Evolutionary conservation across 2,329 filamentous ascomycete species (phyloP), one percentile per base, ranked within the genome.

Genomic region (Pestalotiopsis sp.): DNA sequence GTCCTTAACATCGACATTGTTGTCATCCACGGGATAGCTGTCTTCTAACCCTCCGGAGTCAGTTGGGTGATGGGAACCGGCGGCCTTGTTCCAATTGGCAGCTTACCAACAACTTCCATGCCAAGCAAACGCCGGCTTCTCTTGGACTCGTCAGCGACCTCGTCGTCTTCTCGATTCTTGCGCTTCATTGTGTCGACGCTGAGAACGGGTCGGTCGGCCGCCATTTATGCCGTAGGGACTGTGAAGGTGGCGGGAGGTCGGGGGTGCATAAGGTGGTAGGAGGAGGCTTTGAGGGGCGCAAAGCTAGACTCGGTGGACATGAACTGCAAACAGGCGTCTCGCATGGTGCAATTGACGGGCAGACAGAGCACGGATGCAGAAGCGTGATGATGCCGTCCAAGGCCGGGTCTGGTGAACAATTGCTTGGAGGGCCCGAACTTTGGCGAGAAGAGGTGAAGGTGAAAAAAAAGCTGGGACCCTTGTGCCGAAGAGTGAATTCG

Each of bases 181-280:
- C 76, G 70, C 69, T 78, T 78, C 76, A 77, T 77, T 2, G n/a
- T 67, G 39, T 60, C 36, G 52, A 60, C 41, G 5, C 52, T 38
- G n/a, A 36, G 45, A 14, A 13, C 14, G 38, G 39, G n/a, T 52
- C 17, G 14, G 7, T 27, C 11, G 9, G 11, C 20, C 20, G 23
- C 25, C 57, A 27, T 27, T 27, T 27, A 36, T 60, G 57, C 25
- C 23, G 27, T 49, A 41, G 14, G 17, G 52, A 49, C 41, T 20
- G 31, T 49, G 25, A 49, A n/a, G 17, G 6, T 25, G 52, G 52
- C 5, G 12, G 14, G n/a, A 65, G 20, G 45, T 20, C 7, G 17
- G 45, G 14, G 9, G 17, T 23, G 11, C 31, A 36, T 38, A 20
- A 41, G 39, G 31, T 36, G 9, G 31, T 36, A 36, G 31, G 31